Conservation (phyloP, 2,329 filamentous ascomycete species). For the Pseudogymnoascus sp. region DNA sequence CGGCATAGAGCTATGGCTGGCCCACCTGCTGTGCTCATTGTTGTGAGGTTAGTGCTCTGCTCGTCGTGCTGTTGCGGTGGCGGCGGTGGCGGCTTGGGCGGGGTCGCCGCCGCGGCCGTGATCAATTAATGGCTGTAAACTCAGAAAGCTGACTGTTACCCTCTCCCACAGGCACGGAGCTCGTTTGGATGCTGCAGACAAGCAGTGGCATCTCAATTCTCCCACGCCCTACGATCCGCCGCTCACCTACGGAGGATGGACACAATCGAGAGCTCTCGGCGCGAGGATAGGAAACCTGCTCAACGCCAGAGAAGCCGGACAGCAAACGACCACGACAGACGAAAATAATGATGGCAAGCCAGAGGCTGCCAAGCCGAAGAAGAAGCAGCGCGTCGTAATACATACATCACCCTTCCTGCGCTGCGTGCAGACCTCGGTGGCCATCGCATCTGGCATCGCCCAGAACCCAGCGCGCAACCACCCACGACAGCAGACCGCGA, state of each 20-base stretch:
- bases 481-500: slow-evolving; percentile 22
- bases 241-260: slow-evolving; percentile 89
- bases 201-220: slow-evolving; percentile 88
- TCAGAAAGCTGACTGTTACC: not conserved
- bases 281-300: slow-evolving; percentile 71
- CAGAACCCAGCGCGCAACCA: slow-evolving; percentile 41
- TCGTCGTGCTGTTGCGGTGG: not conserved
- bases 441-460: slow-evolving; percentile 76
- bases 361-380: slow-evolving; percentile 36
- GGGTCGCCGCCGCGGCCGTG: not conserved
- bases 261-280: slow-evolving; percentile 75
- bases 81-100: not conserved
- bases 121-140: not conserved
- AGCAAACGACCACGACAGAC: slow-evolving; percentile 24
- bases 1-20: slow-evolving; percentile 34
- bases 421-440: slow-evolving; percentile 87
- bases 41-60: slow-evolving; percentile 37
- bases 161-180: slow-evolving; percentile 64
- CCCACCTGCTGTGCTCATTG: slow-evolving; percentile 43
- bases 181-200: slow-evolving; percentile 88
- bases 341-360: slow-evolving; percentile 15
- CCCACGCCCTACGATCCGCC: slow-evolving; percentile 93
- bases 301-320: slow-evolving; percentile 38
- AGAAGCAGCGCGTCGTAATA: slow-evolving; percentile 70
- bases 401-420: slow-evolving; percentile 91